A percentile compares a stretch with the other conserved stretches of the same genome.
Conservation (phyloP, 306 rosid species). For the Morella rubra region DNA sequence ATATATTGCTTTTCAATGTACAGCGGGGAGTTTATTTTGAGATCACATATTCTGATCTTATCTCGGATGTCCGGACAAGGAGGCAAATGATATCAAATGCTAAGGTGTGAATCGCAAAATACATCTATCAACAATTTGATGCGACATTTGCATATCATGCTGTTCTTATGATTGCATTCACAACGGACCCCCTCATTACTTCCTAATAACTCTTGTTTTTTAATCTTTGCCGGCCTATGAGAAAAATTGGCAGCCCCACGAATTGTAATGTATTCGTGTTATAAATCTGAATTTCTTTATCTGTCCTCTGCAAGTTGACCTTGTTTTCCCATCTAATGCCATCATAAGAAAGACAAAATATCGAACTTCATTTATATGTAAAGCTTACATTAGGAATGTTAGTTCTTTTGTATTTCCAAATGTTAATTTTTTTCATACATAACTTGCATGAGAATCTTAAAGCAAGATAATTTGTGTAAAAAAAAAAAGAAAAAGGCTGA, state of each 20-base stretch:
- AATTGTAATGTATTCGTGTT: not conserved
- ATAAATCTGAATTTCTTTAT: not conserved
- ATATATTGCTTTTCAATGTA: slow-evolving; percentile 10
- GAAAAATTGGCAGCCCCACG: not conserved
- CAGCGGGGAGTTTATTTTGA: slow-evolving; percentile 90
- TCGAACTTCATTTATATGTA: not conserved
- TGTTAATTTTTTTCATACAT: not conserved
- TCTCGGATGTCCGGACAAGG: slow-evolving; percentile 53
- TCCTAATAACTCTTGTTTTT: not conserved
- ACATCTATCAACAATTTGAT: not conserved
- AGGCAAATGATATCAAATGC: slow-evolving; percentile 68
- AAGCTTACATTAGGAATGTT: not conserved
- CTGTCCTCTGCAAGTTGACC: not conserved
- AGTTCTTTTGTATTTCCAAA: not conserved
- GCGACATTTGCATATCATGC: not conserved
- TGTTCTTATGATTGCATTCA: not conserved
- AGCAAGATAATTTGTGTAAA: not conserved
- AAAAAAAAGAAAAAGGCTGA: not conserved
- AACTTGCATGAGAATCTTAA: not conserved
- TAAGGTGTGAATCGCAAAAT: slow-evolving; percentile 48
- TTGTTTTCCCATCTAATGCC: not conserved
- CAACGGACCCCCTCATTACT: not conserved
- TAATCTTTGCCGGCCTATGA: not conserved
- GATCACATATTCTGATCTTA: slow-evolving; percentile 54
- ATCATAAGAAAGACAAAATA: not conserved